Evolutionary conservation across 345 rosid species (phyloP).

Genomic region (Pistacia vera): DNA sequence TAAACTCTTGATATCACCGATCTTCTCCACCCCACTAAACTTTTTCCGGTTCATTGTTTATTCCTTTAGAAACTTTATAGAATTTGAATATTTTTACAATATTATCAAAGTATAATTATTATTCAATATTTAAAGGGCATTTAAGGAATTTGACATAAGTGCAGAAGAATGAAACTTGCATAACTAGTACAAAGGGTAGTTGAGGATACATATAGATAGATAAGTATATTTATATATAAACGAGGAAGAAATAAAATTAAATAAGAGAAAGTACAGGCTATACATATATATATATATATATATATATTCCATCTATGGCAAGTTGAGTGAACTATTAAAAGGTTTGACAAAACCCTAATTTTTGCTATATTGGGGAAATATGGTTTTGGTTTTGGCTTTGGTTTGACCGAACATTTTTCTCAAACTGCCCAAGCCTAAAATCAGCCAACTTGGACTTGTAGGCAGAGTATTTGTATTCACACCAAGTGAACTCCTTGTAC

Average conservation of each 20-base stretch:
- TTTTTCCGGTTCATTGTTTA: constrained; percentile 10
- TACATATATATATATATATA: constrained; percentile 30
- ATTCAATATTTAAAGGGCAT: background rate
- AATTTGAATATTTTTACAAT: background rate
- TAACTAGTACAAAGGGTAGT: background rate
- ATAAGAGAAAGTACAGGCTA: constrained; percentile 16
- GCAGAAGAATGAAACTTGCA: constrained; percentile 16
- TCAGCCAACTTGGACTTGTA: constrained; percentile 79
- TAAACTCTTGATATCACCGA: no score
- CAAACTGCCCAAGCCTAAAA: constrained; percentile 70
- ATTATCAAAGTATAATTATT: no score
- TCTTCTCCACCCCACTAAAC: background rate
- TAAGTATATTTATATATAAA: constrained; percentile 3
- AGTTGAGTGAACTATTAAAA: constrained; percentile 20
- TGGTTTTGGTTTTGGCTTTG: constrained; percentile 22
- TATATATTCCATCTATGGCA: constrained; percentile 36
- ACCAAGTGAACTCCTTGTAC: constrained; percentile 90
- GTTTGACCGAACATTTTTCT: constrained; percentile 33
- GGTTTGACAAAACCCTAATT: constrained; percentile 23
- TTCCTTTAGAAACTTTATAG: background rate
- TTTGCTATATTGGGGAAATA: constrained; percentile 20
- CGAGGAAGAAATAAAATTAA: no score
- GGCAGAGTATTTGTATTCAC: constrained; percentile 73
- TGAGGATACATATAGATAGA: no score
- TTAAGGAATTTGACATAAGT: background rate